Evolutionary conservation across 805 yeast genomes (phyloP), one percentile per base, ranked within the genome.

Genomic region (Phaffomyces opuntiae): DNA sequence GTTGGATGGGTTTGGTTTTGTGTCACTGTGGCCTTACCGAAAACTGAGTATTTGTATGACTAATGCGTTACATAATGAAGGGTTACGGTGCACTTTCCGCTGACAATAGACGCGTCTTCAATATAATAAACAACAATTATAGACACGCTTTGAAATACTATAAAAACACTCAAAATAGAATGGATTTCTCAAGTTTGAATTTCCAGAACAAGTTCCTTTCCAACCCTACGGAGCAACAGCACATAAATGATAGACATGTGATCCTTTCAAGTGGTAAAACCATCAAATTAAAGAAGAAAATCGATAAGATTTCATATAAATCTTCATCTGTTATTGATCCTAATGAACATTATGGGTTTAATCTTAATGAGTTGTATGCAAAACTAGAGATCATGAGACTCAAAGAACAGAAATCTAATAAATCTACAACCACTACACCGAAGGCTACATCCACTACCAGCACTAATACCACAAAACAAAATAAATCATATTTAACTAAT

Each of bases 351-450:
- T 70, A 69, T 44, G 75, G 75, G 2, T 60, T 70, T 43, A 60
- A 66, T 41, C 60, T 72, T 25, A 64, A 67, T 45, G 56, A 57
- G n/a, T 49, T 72, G 4, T 54, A 64, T 27, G 66, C 64, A 7
- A 59, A 53, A 31, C 57, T 70, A 27, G 67, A 63, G 26, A 47
- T 52, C 4, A 51, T 58, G 33, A 50, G 57, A 35, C 39, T 51
- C 16, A 48, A 51, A 38, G 50, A 50, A 32, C n/a, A 29, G 31
- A 9, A 29, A 29, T 29, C 31, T 5, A 27, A 27, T 8, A 27
- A 27, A 21, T 21, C 24, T 27, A 9, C 31, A 9, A 27, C 12
- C 5, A 1, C 12, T 29, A 29, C 31, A 29, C 5, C 14, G 6
- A 29, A 29, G 6, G 11, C 13, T 29, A 34, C 27, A 24, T 19